Conservation (phyloP, 208 protist species). For the Naegleria lovaniensis region DNA sequence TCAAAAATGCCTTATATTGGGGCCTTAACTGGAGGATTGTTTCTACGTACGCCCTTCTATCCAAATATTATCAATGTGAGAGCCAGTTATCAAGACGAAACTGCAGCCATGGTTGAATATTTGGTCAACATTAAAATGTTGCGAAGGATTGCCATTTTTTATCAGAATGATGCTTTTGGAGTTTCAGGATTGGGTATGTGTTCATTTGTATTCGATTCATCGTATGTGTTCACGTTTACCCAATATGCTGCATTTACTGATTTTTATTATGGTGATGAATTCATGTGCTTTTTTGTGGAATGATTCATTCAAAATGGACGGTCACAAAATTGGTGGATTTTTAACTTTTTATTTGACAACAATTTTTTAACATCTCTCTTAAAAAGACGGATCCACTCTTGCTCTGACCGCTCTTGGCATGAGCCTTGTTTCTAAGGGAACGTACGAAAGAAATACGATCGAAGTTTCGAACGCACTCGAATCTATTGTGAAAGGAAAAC, state of each 20-base stretch:
- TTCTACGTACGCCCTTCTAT: neutral
- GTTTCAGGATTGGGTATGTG: neutral
- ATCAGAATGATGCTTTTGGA: constrained; percentile 6
- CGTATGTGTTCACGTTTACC: no score
- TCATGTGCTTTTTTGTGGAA: no score
- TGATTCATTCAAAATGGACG: no score
- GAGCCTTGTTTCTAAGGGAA: neutral
- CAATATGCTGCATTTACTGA: neutral
- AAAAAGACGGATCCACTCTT: neutral
- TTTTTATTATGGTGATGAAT: no score
- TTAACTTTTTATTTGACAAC: no score
- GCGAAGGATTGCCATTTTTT: neutral
- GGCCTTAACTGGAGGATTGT: neutral
- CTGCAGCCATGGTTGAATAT: neutral
- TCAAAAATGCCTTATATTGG: neutral
- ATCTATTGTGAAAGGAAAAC: neutral
- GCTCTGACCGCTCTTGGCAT: neutral
- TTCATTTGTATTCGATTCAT: neutral
- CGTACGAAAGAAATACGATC: neutral
- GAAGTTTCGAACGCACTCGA: neutral
- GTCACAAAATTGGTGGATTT: no score
- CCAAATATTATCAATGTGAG: constrained; percentile 13
- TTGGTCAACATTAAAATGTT: neutral
- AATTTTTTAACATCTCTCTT: no score
- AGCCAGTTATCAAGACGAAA: constrained; percentile 1